Percentiles rank a stretch among this genome's conserved stretches.
These are phyloP conservation scores for Xylariaceae sp. DNA, from an alignment of 2,329 filamentous ascomycete species.

Conservation along the genomic window DNA sequence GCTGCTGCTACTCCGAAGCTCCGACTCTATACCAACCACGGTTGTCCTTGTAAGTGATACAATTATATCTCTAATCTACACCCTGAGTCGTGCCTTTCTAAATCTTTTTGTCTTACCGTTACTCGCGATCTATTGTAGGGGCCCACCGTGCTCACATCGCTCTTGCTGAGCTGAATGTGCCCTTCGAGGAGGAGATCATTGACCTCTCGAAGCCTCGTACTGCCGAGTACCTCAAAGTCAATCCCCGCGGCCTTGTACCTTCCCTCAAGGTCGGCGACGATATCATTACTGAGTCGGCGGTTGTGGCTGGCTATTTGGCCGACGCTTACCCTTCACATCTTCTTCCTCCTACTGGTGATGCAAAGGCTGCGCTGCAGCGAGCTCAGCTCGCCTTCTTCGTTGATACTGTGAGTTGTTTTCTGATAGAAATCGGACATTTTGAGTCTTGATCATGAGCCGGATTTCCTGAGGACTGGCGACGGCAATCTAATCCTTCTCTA, in stretches of 20 bases:
- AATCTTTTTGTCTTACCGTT: constrained; percentile 5
- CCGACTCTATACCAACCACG: constrained; percentile 29
- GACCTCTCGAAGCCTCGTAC: constrained; percentile 66
- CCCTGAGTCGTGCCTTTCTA: not conserved
- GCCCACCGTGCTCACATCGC: constrained; percentile 74
- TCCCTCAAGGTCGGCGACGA: constrained; percentile 61
- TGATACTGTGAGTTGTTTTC: constrained; percentile 51
- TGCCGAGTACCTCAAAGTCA: constrained; percentile 70
- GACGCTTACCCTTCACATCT: constrained; percentile 68
- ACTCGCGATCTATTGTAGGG: constrained; percentile 33
- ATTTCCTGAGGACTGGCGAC: not conserved
- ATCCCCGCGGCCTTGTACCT: constrained; percentile 76
- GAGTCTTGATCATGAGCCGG: not conserved
- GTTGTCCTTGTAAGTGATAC: constrained; percentile 24
- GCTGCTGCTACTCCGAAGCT: constrained; percentile 21
- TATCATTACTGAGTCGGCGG: constrained; percentile 68
- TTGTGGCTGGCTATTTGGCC: constrained; percentile 68
- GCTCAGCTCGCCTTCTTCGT: constrained; percentile 69
- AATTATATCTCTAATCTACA: too few species aligned
- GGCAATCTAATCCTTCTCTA: too few species aligned
- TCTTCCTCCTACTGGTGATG: constrained; percentile 50
- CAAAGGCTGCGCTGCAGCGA: constrained; percentile 55
- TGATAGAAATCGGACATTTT: too few species aligned
- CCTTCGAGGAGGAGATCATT: constrained; percentile 68
- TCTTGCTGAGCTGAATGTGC: constrained; percentile 61